phyloP scores from a whole-genome alignment of 108 stramenopile species.

The Schizochytrium sp. region DNA sequence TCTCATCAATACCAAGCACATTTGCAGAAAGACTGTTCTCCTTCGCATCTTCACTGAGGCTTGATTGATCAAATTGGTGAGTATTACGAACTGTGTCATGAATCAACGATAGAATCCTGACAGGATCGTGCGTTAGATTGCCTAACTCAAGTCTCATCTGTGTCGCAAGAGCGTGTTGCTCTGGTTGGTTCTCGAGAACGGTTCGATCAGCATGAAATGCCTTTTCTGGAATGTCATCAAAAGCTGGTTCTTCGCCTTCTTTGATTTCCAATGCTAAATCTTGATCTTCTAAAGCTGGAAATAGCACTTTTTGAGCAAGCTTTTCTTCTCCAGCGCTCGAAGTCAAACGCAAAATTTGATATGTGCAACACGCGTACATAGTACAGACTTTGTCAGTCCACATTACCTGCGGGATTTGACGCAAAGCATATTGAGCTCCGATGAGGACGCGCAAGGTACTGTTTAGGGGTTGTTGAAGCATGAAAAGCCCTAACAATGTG shows the following conservation, averaged over 20 bases:
- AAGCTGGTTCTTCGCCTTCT: not conserved
- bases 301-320: not conserved
- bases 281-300: no score
- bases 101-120: not conserved
- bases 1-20: not conserved
- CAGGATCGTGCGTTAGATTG: not conserved
- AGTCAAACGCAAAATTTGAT: conserved; percentile 1
- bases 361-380: conserved; percentile 21
- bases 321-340: not conserved
- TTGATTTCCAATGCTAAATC: no score
- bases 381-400: not conserved
- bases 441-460: not conserved
- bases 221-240: not conserved
- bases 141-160: not conserved
- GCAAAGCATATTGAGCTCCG: not conserved
- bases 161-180: not conserved
- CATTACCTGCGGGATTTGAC: not conserved
- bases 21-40: no score
- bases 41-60: no score
- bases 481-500: not conserved
- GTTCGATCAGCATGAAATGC: not conserved
- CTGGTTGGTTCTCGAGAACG: not conserved
- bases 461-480: not conserved
- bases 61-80: not conserved
- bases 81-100: not conserved